These are phyloP conservation scores for Asterionellopsis glacialis DNA, from an alignment of 108 stramenopile genomes.

Conservation along the genomic window DNA sequence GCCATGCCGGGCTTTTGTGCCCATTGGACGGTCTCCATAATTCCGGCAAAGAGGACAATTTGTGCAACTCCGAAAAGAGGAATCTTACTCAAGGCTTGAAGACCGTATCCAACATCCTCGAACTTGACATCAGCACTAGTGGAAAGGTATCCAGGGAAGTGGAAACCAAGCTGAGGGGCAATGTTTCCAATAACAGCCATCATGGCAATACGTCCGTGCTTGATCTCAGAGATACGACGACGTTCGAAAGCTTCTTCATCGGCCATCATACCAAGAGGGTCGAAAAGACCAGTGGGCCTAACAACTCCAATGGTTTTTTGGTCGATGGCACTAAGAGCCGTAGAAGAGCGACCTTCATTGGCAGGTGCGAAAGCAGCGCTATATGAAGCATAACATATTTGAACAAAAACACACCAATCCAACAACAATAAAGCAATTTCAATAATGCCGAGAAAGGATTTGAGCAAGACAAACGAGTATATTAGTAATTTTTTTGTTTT, in stretches of 20 bases:
- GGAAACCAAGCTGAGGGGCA: constrained; percentile 33
- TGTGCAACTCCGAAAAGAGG: constrained; percentile 72
- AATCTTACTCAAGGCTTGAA: constrained; percentile 60
- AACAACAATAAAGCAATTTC: no score
- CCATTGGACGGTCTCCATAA: constrained; percentile 25
- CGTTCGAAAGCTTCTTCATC: constrained; percentile 46
- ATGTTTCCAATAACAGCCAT: constrained; percentile 70
- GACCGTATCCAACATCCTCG: constrained; percentile 75
- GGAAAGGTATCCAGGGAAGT: constrained; percentile 47
- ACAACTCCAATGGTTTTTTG: no score
- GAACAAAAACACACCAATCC: no score
- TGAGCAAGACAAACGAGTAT: no score
- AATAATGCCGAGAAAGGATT: no score
- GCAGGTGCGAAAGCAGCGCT: no score
- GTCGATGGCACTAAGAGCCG: no score
- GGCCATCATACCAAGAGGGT: constrained; percentile 27
- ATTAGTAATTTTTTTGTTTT: no score
- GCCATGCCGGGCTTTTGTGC: no score
- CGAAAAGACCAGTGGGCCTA: constrained; percentile 9
- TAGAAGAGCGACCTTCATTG: no score
- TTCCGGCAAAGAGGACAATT: constrained; percentile 72
- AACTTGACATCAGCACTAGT: constrained; percentile 52
- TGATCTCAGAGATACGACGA: constrained; percentile 61
- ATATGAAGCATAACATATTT: no score
- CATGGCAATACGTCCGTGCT: constrained; percentile 77